Evolutionary conservation across 202 grass and related monocot genomes (phyloP), one percentile per base, ranked within the genome.

Genomic region (Alloteropsis angusta): DNA sequence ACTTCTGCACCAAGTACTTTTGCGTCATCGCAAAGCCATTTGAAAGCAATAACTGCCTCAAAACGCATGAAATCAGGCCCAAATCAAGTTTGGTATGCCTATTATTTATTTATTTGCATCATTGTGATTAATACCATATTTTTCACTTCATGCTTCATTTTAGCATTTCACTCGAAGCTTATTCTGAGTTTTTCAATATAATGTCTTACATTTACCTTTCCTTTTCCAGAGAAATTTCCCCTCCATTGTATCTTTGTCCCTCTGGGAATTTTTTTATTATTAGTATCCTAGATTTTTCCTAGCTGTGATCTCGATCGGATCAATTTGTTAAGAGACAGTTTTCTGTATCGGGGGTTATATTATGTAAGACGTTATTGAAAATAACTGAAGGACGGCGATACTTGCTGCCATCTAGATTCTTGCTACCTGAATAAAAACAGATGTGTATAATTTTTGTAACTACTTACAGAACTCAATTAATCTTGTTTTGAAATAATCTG

Each of bases 21-120:
- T 72, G 77, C 87, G 11, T 95, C 90, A 48, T 87, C 88, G 3
- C 79, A 86, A 80, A 90, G 90, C 80, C 92, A 98, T 82, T 82
- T 98, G 80, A 98, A 98, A 87, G 96, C 92, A 47, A 89, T 98
- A 88, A 98, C 96, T 73, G 96, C 96, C 52, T 93, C 88, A 36
- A 98, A 98, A 85, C 92, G 96, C 69, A 79, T 95, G 89, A 98
- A 87, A 89, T 83, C 86, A 17, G 92, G 79, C 13, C 96, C 96
- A 68, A 87, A 90, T 76, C 89, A 95, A 93, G 87, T 98, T 79
- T 98, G 96, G 96, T 94, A 98, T 46, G 87, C 30, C n/a, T 56
- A 14, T 15, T 80, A 60, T 66, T 52, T 60, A 49, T 79, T 80
- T 80, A 21, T 62, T 66, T 34, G 7, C 22, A 35, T n/a, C 75